phyloP scores from a whole-genome alignment of 257 asterid genomes.

The Fraxinus quadrangulata region DNA sequence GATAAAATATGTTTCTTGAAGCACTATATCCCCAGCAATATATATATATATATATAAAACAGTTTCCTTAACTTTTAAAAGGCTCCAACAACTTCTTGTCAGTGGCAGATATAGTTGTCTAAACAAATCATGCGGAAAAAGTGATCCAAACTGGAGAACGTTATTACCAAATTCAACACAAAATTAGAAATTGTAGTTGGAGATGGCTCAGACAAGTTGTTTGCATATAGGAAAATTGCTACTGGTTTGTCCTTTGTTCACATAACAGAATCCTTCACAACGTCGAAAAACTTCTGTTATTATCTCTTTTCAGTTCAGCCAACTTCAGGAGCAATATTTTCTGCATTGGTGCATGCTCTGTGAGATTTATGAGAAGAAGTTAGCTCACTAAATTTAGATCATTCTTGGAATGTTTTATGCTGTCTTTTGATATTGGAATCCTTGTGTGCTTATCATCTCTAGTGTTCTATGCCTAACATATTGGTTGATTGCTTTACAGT shows the following conservation, averaged over 20 bases:
- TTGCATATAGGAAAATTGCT: not conserved
- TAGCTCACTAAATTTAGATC: slow-evolving; percentile 5
- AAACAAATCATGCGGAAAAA: not conserved
- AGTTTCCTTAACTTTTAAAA: too few relatives aligned
- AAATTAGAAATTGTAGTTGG: not conserved
- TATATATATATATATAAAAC: too few relatives aligned
- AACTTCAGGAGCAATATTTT: not conserved
- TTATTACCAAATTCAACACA: not conserved
- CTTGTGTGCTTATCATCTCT: not conserved
- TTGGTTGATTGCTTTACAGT: not conserved
- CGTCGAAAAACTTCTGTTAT: not conserved
- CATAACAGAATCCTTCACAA: not conserved
- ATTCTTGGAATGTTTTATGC: not conserved
- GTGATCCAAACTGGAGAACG: not conserved
- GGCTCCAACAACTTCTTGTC: too few relatives aligned
- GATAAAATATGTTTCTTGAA: too few relatives aligned
- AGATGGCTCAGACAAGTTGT: not conserved
- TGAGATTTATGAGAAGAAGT: not conserved
- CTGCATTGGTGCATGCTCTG: not conserved
- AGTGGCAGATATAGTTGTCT: not conserved
- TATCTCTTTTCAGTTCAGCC: not conserved
- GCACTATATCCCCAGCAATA: too few relatives aligned
- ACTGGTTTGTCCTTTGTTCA: not conserved
- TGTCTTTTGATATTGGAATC: not conserved
- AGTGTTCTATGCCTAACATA: not conserved